phyloP scores from a whole-genome alignment of 192 early-diverging fungal species.

The Dissophora ornata region DNA sequence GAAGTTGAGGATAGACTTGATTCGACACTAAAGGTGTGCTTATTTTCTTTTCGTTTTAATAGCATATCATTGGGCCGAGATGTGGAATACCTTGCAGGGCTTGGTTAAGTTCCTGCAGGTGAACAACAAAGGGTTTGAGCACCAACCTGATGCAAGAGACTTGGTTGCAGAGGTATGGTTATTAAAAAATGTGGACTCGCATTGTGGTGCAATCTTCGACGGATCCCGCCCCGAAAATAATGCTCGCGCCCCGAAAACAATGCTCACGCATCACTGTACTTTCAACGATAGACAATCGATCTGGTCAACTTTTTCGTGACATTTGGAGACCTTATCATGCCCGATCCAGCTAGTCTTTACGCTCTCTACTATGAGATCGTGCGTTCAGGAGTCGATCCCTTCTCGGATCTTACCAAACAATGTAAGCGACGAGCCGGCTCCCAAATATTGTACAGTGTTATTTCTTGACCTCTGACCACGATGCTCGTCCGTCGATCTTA shows the following conservation, averaged over 20 bases:
- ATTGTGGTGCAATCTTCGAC: neutral
- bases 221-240: neutral
- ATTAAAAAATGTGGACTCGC: neutral
- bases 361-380: slow-evolving; percentile 67
- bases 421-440: no score
- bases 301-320: slow-evolving; percentile 62
- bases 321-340: slow-evolving; percentile 62
- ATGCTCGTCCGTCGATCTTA: no score
- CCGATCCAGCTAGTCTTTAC: slow-evolving; percentile 62
- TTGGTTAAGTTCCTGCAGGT: slow-evolving; percentile 58
- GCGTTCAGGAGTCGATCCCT: slow-evolving; percentile 49
- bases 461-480: no score
- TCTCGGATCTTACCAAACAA: slow-evolving; percentile 36
- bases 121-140: slow-evolving; percentile 51
- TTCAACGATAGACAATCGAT: slow-evolving; percentile 45
- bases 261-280: neutral
- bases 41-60: neutral
- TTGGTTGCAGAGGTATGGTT: slow-evolving; percentile 53
- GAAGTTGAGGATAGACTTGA: neutral
- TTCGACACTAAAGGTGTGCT: neutral
- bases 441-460: no score
- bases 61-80: slow-evolving; percentile 67
- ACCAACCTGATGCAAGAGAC: slow-evolving; percentile 34
- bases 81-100: slow-evolving; percentile 63
- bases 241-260: neutral